Conservation (phyloP, 257 asterid species). For the Solanum clarkiae region DNA sequence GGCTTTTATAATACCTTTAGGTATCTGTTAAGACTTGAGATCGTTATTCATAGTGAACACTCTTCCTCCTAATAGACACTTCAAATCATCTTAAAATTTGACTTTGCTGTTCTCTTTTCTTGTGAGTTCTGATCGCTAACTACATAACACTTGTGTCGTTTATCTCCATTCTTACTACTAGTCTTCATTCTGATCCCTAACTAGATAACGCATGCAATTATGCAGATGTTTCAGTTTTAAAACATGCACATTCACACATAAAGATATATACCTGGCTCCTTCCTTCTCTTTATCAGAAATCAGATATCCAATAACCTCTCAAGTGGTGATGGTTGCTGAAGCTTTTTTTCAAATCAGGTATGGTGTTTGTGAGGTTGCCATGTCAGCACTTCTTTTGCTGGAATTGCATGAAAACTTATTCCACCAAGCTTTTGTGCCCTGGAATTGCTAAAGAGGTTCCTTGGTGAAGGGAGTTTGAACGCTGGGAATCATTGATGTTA, state of each 20-base stretch:
- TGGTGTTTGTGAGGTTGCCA: slow-evolving; percentile 64
- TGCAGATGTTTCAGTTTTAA: not conserved
- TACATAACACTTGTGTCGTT: not conserved
- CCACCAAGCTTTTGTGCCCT: slow-evolving; percentile 62
- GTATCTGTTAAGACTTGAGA: not conserved
- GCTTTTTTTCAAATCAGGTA: slow-evolving; percentile 28
- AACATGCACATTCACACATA: not conserved
- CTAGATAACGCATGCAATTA: not conserved
- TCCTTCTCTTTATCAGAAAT: not conserved
- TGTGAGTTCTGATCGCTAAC: not conserved
- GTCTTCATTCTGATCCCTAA: not conserved
- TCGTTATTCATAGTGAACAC: not conserved
- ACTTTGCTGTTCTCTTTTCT: not conserved
- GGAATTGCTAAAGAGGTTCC: slow-evolving; percentile 49
- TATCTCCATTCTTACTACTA: not conserved
- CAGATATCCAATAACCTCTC: not conserved
- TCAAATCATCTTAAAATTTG: not conserved
- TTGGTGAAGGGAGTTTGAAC: slow-evolving; percentile 60
- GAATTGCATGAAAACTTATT: slow-evolving; percentile 62
- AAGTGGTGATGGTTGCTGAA: not conserved
- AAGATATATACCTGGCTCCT: not conserved
- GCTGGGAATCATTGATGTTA: slow-evolving; percentile 65
- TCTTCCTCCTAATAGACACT: not conserved
- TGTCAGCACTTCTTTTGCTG: slow-evolving; percentile 76
- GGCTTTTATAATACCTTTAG: too few relatives aligned